Percentiles rank a stretch among this genome's conserved stretches.
phyloP scores from a whole-genome alignment of 1,284 basidiomycete genomes.

The Athelia psychrophila region DNA sequence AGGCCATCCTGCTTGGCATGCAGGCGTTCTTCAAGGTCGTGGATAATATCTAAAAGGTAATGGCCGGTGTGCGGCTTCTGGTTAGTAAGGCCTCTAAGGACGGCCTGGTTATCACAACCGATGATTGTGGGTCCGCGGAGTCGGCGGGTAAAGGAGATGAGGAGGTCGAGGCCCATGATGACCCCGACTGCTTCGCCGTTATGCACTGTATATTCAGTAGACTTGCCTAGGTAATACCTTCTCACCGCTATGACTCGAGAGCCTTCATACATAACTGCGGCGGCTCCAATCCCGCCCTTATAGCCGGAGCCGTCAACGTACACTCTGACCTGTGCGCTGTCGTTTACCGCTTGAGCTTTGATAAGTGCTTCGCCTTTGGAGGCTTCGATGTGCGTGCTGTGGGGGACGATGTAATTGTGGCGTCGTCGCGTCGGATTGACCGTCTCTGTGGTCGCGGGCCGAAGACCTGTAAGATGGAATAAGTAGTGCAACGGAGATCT shows the following conservation, averaged over 20 bases:
- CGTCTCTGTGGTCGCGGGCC: neutral
- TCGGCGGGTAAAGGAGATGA: constrained; percentile 23
- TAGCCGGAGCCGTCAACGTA: constrained; percentile 18
- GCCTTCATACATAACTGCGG: constrained; percentile 13
- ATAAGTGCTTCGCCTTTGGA: neutral
- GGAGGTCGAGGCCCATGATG: constrained; percentile 13
- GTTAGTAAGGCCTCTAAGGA: neutral
- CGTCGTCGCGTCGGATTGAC: neutral
- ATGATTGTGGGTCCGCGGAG: constrained; percentile 12
- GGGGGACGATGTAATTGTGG: neutral
- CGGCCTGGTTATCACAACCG: neutral
- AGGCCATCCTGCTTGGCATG: neutral
- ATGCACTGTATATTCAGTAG: constrained; percentile 24
- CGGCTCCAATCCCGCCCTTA: constrained; percentile 19
- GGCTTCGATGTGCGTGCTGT: neutral
- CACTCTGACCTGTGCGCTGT: neutral
- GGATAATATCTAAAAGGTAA: neutral
- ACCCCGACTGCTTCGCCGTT: constrained; percentile 27
- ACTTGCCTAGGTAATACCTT: constrained; percentile 18
- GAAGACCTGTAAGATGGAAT: neutral
- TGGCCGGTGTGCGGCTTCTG: neutral
- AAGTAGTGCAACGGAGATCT: constrained; percentile 1
- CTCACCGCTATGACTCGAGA: constrained; percentile 4
- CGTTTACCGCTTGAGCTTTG: neutral
- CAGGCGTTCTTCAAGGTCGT: neutral